Conservation (phyloP, 257 asterid species). For the Parsonsia alboflavescens region DNA sequence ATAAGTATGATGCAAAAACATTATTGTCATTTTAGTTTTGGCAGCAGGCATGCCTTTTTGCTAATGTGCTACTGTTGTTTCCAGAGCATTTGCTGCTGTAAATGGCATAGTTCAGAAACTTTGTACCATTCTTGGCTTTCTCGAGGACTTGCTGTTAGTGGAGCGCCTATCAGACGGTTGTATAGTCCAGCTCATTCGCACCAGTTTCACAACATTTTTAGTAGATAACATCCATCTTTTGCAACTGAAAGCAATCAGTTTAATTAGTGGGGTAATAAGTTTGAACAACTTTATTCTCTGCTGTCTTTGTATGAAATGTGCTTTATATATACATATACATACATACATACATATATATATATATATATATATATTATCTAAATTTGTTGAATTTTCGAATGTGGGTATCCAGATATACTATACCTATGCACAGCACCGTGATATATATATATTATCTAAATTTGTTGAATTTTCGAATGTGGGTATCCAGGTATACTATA, state of each 20-base stretch:
- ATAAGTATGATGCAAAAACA: constrained; percentile 36
- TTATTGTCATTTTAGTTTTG: background rate
- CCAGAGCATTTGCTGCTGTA: constrained; percentile 67
- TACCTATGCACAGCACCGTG: constrained; percentile 67
- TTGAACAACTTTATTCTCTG: constrained; percentile 22
- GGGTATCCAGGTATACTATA: constrained; percentile 59
- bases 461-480: background rate
- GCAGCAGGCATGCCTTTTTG: background rate
- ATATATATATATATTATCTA: too few relatives aligned
- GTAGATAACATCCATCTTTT: constrained; percentile 90
- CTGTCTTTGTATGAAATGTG: constrained; percentile 17
- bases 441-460: too few relatives aligned
- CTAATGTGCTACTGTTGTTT: constrained; percentile 7
- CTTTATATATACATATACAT: too few relatives aligned
- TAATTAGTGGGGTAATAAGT: constrained; percentile 84
- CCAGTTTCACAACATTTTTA: constrained; percentile 76
- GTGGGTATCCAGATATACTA: constrained; percentile 58
- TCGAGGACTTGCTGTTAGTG: constrained; percentile 69
- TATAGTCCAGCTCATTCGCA: constrained; percentile 85
- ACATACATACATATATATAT: too few relatives aligned
- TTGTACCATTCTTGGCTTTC: constrained; percentile 83
- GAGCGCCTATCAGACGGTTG: constrained; percentile 97
- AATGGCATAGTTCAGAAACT: constrained; percentile 80
- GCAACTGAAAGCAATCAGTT: constrained; percentile 92
- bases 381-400: background rate